A percentile compares a stretch with the other conserved stretches of the same genome.
Evolutionary conservation across 2,329 filamentous ascomycete species (phyloP).

Genomic region (Ceratocystis ficicola): DNA sequence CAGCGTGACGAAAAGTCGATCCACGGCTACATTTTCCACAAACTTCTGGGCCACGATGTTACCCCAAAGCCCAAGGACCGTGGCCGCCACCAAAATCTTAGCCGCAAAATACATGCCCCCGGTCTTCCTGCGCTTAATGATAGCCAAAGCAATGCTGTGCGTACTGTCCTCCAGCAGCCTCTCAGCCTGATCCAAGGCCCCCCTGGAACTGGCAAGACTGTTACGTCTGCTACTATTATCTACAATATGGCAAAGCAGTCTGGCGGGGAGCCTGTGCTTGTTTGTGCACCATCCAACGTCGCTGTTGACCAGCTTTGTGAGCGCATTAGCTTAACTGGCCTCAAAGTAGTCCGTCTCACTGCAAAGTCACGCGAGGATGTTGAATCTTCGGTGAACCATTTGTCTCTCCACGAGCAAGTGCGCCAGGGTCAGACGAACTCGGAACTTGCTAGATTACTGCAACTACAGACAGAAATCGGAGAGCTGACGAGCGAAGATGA

Average conservation of each 20-base stretch:
- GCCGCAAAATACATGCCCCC: constrained; percentile 92
- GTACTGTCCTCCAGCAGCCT: constrained; percentile 84
- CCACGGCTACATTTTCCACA: constrained; percentile 97
- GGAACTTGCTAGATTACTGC: constrained; percentile 81
- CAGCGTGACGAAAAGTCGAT: constrained; percentile 97
- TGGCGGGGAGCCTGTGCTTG: constrained; percentile 72
- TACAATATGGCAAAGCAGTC: constrained; percentile 95
- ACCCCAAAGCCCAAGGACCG: constrained; percentile 68
- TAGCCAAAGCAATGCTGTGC: constrained; percentile 93
- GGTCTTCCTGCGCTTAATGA: constrained; percentile 88
- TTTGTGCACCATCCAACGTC: constrained; percentile 96
- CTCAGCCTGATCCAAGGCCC: constrained; percentile 93
- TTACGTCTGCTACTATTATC: constrained; percentile 96
- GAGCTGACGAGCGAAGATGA: constrained; percentile 92
- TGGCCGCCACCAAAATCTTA: constrained; percentile 64
- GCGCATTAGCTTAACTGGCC: constrained; percentile 82
- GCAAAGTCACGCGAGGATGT: constrained; percentile 98
- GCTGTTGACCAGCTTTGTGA: constrained; percentile 97
- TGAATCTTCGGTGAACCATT: constrained; percentile 91
- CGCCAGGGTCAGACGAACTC: constrained; percentile 94
- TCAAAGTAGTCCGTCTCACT: constrained; percentile 96
- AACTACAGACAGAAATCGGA: constrained; percentile 81
- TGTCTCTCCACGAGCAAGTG: constrained; percentile 92
- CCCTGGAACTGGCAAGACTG: constrained; percentile 94
- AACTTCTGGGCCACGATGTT: constrained; percentile 87